Evolutionary conservation across 2,329 filamentous ascomycete species (phyloP).

Genomic region (Fusarium verticillioides): DNA sequence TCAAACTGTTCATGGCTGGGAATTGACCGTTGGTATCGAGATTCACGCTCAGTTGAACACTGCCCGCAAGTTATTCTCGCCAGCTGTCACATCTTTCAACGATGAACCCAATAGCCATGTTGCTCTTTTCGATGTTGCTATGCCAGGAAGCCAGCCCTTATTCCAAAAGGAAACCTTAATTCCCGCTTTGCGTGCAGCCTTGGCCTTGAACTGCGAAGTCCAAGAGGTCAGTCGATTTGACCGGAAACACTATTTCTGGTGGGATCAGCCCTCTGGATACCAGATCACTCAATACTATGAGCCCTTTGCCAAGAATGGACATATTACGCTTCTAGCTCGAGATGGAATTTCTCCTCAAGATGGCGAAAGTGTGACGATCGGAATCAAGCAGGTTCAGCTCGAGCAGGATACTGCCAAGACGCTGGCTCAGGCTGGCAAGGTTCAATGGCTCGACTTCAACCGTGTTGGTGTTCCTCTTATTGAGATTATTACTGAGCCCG

Average conservation of each 20-base stretch:
- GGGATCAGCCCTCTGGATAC: slow-evolving; percentile 96
- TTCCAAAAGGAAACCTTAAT: slow-evolving; percentile 87
- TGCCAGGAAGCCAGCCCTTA: slow-evolving; percentile 87
- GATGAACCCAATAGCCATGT: slow-evolving; percentile 86
- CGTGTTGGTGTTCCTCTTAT: slow-evolving; percentile 90
- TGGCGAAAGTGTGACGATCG: slow-evolving; percentile 75
- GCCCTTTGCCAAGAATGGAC: slow-evolving; percentile 75
- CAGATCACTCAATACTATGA: slow-evolving; percentile 97
- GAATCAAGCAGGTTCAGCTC: slow-evolving; percentile 94
- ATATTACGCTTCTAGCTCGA: slow-evolving; percentile 74
- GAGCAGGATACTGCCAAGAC: slow-evolving; percentile 99
- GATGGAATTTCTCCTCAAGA: slow-evolving; percentile 85
- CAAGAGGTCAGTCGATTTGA: slow-evolving; percentile 86
- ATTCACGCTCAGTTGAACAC: slow-evolving; percentile 98
- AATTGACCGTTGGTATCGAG: slow-evolving; percentile 95
- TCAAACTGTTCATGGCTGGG: slow-evolving; percentile 77
- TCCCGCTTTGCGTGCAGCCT: slow-evolving; percentile 88
- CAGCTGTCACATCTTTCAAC: slow-evolving; percentile 71
- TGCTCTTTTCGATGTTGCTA: slow-evolving; percentile 86
- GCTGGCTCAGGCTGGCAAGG: slow-evolving; percentile 76
- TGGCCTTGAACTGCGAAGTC: slow-evolving; percentile 84
- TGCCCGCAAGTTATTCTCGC: slow-evolving; percentile 87
- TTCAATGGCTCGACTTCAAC: slow-evolving; percentile 91
- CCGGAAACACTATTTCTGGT: slow-evolving; percentile 98
- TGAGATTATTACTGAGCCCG: slow-evolving; percentile 92